A percentile compares a stretch with the other conserved stretches of the same genome.
These are phyloP conservation scores for Erucastrum elatum DNA, from an alignment of 345 rosid genomes.

Conservation along the genomic window DNA sequence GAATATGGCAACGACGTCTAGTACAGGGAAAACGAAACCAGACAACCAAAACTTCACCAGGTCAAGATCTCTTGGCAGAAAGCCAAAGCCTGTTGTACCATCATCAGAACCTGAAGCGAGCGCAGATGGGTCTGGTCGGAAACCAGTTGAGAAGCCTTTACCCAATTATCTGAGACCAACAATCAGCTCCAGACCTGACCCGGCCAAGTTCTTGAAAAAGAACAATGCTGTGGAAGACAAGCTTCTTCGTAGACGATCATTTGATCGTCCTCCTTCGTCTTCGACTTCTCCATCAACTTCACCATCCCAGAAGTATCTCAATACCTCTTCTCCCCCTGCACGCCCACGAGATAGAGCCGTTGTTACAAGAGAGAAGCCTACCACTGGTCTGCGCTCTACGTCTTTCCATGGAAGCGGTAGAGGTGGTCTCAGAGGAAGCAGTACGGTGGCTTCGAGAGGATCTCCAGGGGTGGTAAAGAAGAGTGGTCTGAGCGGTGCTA, in stretches of 20 bases:
- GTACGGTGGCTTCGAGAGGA: slow-evolving; percentile 21
- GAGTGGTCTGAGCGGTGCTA: slow-evolving; percentile 20
- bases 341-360: slow-evolving; percentile 27
- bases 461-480: slow-evolving; percentile 26
- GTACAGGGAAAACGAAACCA: slow-evolving; percentile 21
- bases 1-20: slow-evolving; percentile 46
- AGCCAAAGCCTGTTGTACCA: slow-evolving; percentile 20
- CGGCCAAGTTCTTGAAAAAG: slow-evolving; percentile 44
- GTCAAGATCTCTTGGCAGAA: slow-evolving; percentile 35
- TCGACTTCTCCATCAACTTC: slow-evolving; percentile 37
- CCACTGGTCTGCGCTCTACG: slow-evolving; percentile 36
- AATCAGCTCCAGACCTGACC: slow-evolving; percentile 47
- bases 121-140: slow-evolving; percentile 33
- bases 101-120: slow-evolving; percentile 22
- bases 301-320: slow-evolving; percentile 32
- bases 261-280: slow-evolving; percentile 63
- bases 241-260: slow-evolving; percentile 66
- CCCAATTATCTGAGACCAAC: slow-evolving; percentile 72
- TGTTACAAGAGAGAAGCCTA: slow-evolving; percentile 41
- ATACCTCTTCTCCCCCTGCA: slow-evolving; percentile 38
- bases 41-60: slow-evolving; percentile 45
- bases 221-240: slow-evolving; percentile 38
- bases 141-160: slow-evolving; percentile 32
- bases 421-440: slow-evolving; percentile 31
- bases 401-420: slow-evolving; percentile 40